Conservation (phyloP, 306 rosid species). For the Pyrus communis region DNA sequence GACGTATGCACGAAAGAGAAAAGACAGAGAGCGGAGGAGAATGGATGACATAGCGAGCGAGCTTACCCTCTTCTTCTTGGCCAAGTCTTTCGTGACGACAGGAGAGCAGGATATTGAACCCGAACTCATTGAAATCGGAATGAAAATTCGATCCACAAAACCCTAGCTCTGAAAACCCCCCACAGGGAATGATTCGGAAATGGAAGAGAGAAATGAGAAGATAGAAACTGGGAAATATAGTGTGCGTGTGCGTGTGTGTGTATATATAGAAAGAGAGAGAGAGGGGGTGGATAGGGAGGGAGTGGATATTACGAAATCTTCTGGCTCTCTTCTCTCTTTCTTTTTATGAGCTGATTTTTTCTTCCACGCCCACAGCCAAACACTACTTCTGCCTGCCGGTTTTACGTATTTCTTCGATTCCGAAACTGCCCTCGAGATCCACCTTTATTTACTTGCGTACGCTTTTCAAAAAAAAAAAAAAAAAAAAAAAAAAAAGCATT, state of each 20-base stretch:
- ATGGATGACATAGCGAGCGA: neutral
- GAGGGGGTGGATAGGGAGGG: constrained; percentile 34
- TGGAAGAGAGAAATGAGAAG: constrained; percentile 1
- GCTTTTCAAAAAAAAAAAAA: neutral
- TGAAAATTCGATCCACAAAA: neutral
- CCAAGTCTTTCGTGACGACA: constrained; percentile 22
- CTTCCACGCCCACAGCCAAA: neutral
- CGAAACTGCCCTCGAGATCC: neutral
- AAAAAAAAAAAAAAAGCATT: no score
- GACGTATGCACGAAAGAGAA: neutral
- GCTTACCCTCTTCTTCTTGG: constrained; percentile 44
- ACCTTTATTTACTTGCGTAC: neutral
- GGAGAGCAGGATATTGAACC: constrained; percentile 22
- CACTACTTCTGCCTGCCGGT: neutral
- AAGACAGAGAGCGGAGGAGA: neutral
- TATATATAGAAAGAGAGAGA: neutral
- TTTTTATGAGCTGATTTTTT: neutral
- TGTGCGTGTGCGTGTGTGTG: no score
- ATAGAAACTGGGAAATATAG: neutral
- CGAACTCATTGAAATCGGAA: constrained; percentile 30
- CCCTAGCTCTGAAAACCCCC: constrained; percentile 7
- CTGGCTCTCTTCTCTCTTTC: neutral
- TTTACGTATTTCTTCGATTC: neutral
- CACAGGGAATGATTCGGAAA: neutral
- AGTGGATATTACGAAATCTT: constrained; percentile 39